A percentile compares a stretch with the other conserved stretches of the same genome.
These are phyloP conservation scores for Pichia sp. DNA, from an alignment of 1,139 yeast genomes.

Conservation along the genomic window DNA sequence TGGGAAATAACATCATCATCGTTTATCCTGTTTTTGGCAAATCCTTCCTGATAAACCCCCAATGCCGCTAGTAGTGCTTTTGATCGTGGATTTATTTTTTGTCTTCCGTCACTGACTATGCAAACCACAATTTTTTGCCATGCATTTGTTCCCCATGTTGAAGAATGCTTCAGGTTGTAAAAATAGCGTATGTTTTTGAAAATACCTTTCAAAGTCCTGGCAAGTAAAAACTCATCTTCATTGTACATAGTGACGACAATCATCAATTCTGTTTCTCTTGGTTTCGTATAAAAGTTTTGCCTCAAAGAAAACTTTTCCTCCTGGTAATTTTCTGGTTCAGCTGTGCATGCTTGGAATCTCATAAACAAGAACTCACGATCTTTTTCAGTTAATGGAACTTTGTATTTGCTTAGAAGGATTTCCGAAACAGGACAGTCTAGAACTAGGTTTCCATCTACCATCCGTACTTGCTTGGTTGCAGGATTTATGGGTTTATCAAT, in stretches of 20 bases:
- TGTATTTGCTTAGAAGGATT: constrained; percentile 51
- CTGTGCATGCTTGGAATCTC: constrained; percentile 79
- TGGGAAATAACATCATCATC: constrained; percentile 67
- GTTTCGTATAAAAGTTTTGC: constrained; percentile 61
- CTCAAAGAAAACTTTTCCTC: constrained; percentile 57
- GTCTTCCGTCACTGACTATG: constrained; percentile 75
- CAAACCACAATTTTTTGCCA: constrained; percentile 78
- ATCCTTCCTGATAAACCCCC: constrained; percentile 78
- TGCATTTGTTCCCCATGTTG: constrained; percentile 73
- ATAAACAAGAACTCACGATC: constrained; percentile 69
- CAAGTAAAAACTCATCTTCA: constrained; percentile 69
- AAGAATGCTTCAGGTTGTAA: constrained; percentile 50
- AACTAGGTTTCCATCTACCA: constrained; percentile 69
- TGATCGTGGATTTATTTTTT: constrained; percentile 61
- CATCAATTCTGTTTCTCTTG: constrained; percentile 67
- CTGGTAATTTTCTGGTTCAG: constrained; percentile 65
- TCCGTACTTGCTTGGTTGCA: constrained; percentile 30
- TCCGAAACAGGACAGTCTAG: constrained; percentile 75
- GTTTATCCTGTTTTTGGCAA: constrained; percentile 73
- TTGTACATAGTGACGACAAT: constrained; percentile 77
- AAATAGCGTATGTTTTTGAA: constrained; percentile 68
- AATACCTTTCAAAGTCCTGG: constrained; percentile 70
- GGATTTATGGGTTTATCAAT: constrained; percentile 8
- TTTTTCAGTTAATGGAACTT: constrained; percentile 43
- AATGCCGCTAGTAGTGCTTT: constrained; percentile 63